Base-by-base conservation (phyloP, 2,329 filamentous ascomycete genomes). In the Venturia aucupariae region DNA sequence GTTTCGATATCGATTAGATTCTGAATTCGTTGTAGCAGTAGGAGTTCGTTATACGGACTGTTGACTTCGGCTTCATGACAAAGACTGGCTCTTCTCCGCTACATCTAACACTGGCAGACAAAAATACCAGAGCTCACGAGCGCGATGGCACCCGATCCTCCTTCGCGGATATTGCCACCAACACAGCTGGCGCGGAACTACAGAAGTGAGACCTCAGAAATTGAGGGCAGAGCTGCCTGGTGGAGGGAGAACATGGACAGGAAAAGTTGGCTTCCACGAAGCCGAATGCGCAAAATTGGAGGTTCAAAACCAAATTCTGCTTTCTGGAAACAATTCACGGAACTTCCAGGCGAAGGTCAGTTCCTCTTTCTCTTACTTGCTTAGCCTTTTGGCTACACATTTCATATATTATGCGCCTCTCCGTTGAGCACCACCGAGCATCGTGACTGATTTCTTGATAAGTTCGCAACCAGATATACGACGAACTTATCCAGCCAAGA, bases 401-500 rank as follows among this genome's bases (percentile, higher is more conserved):
- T 48, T 13, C n/a, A 24, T 8, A 22, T 24, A 38, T 11, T 24
- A 24, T 48, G 44, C 7, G 44, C 44, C 6, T 8, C n/a, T 48
- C 7, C 44, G 7, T 46, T 46, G 42, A 22, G 19, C 27, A 15
- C 44, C 22, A 27, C 22, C 22, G 24, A 51, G 46, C 22, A 51
- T 35, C 15, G 51, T 35, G 1, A 57, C 51, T 57, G 35, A 38
- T 63, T 2, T 38, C 13, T 22, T 13, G 48, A 15, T 13, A 57
- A 42, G 48, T 59, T 30, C 46, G 62, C 7, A 63, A 63, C 24
- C 62, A 55, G 5, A 59, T 63, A 15, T 59, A 63, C 35, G 62
- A 59, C 38, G 51, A 57, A 30, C 2, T 57, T 15, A 15, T 57
- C 30, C 27, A 19, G 19, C 27, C 51, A 57, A 35, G 15, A 38